Conservation (phyloP, 768 basidiomycete species). For the Grammothele lineata region DNA sequence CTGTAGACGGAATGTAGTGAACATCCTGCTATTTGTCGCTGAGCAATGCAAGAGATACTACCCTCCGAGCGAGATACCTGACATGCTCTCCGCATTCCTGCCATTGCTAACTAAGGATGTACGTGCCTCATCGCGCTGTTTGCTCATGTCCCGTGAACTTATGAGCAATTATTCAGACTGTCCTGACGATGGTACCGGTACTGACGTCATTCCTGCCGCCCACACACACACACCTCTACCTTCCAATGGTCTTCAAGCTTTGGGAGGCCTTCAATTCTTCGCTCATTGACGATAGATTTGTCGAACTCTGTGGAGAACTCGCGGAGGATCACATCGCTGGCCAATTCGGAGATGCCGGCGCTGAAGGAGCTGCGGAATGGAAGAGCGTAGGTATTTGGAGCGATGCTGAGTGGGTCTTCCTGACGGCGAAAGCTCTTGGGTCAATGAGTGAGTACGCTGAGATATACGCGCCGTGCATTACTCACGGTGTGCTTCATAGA, state of each 20-base stretch:
- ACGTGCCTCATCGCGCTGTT: slow-evolving; percentile 21
- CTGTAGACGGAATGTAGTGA: slow-evolving; percentile 57
- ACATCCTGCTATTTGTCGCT: slow-evolving; percentile 70
- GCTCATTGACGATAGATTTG: slow-evolving; percentile 67
- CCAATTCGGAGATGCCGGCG: slow-evolving; percentile 45
- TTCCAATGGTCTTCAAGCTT: slow-evolving; percentile 67
- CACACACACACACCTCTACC: slow-evolving; percentile 58
- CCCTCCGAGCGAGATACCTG: slow-evolving; percentile 55
- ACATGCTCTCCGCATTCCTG: slow-evolving; percentile 69
- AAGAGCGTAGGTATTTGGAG: slow-evolving; percentile 90
- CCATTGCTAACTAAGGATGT: slow-evolving; percentile 72
- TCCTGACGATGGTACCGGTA: slow-evolving; percentile 69
- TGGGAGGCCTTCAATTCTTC: slow-evolving; percentile 80
- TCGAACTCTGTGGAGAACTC: slow-evolving; percentile 66
- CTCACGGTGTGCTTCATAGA: slow-evolving; percentile 35
- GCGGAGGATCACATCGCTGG: slow-evolving; percentile 70
- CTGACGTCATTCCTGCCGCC: slow-evolving; percentile 76
- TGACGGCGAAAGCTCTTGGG: slow-evolving; percentile 78
- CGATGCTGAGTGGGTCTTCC: slow-evolving; percentile 74
- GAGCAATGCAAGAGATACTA: slow-evolving; percentile 73
- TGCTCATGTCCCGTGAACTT: too few relatives aligned
- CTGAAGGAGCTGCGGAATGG: slow-evolving; percentile 56
- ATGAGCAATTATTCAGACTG: slow-evolving; percentile 39
- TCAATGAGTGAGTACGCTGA: slow-evolving; percentile 55
- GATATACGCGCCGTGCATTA: neutral